A percentile compares a stretch with the other conserved stretches of the same genome.
Evolutionary conservation across 2,329 filamentous ascomycete genomes (phyloP).

Genomic region (Fusarium robinianum): DNA sequence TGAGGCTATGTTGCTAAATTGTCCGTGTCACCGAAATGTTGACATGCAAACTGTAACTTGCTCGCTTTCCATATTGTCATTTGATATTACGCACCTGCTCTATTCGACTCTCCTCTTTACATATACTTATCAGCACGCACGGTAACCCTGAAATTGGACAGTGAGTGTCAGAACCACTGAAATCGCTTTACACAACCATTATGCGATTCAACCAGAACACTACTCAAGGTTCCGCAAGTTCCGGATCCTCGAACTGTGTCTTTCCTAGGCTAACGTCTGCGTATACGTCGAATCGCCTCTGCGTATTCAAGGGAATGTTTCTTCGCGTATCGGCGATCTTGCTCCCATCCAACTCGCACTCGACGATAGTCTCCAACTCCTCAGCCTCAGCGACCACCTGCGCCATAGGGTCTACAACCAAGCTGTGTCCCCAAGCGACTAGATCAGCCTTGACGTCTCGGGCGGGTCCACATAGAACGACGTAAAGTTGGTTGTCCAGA

Average conservation of each 20-base stretch:
- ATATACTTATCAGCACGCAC: no score
- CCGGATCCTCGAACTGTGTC: constrained; percentile 4
- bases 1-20: no score
- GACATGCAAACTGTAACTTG: no score
- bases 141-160: no score
- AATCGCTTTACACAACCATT: no score
- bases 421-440: constrained; percentile 86
- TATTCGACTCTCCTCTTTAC: no score
- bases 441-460: constrained; percentile 77
- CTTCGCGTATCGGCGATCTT: constrained; percentile 74
- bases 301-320: constrained; percentile 78
- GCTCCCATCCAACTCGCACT: constrained; percentile 68
- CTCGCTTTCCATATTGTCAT: no score
- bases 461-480: constrained; percentile 87
- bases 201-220: no score
- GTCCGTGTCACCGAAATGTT: no score
- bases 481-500: constrained; percentile 90
- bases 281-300: constrained; percentile 95
- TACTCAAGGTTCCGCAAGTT: background rate
- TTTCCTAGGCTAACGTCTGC: constrained; percentile 70
- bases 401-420: constrained; percentile 86
- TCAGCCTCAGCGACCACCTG: constrained; percentile 74
- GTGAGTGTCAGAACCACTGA: no score
- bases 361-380: constrained; percentile 75
- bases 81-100: no score